Evolutionary conservation across 192 early-diverging fungal genomes (phyloP).

Genomic region (Physocladia obscura): DNA sequence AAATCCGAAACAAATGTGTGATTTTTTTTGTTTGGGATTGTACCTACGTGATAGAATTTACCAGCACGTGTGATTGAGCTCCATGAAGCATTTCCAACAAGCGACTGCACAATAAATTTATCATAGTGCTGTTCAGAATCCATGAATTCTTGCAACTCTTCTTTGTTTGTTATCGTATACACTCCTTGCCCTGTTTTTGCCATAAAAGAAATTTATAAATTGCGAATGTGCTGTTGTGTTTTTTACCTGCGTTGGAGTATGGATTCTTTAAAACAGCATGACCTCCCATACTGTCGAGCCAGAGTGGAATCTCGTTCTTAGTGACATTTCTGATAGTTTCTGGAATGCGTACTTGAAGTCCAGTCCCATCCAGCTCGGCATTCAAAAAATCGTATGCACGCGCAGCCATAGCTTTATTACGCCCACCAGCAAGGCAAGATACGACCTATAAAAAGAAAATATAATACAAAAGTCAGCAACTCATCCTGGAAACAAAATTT

Average conservation of each 20-base stretch:
- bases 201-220: not conserved
- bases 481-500: not conserved
- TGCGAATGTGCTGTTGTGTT: too few species aligned
- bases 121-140: constrained; percentile 77
- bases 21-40: constrained; percentile 86
- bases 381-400: constrained; percentile 85
- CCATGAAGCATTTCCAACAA: constrained; percentile 87
- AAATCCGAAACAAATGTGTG: constrained; percentile 81
- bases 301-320: constrained; percentile 75
- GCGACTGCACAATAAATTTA: constrained; percentile 87
- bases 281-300: constrained; percentile 81
- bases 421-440: constrained; percentile 81
- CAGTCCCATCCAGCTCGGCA: constrained; percentile 70
- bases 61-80: constrained; percentile 70
- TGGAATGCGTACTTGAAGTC: constrained; percentile 70
- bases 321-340: constrained; percentile 86
- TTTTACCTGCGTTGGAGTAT: constrained; percentile 77
- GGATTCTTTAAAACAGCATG: constrained; percentile 89
- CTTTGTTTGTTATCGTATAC: constrained; percentile 79
- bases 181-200: constrained; percentile 72
- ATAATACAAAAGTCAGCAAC: not conserved
- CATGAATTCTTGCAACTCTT: constrained; percentile 75
- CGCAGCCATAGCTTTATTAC: constrained; percentile 89
- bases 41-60: constrained; percentile 88
- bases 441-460: constrained; percentile 45